Percentiles rank a stretch among this genome's conserved stretches.
These are phyloP conservation scores for Lasiosphaeria ovina DNA, from an alignment of 495 filamentous ascomycete genomes.

Conservation along the genomic window DNA sequence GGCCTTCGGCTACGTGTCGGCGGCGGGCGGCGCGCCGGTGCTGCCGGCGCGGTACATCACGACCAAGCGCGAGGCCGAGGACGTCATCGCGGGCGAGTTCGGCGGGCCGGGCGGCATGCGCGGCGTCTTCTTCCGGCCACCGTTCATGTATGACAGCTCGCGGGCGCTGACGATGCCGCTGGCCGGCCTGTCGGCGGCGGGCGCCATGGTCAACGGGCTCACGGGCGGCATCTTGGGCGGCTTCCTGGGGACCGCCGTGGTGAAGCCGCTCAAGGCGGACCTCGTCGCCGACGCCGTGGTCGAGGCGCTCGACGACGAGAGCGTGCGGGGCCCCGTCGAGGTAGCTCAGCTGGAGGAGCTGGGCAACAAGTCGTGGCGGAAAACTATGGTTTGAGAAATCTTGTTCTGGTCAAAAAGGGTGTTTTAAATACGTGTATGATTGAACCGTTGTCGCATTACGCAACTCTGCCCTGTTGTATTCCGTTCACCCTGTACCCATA, in stretches of 20 bases:
- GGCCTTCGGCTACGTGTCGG: constrained; percentile 83
- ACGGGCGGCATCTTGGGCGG: constrained; percentile 70
- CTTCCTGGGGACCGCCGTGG: constrained; percentile 74
- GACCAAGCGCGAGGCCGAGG: constrained; percentile 90
- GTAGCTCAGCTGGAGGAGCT: constrained; percentile 68
- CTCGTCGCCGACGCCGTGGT: constrained; percentile 80
- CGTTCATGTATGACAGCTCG: constrained; percentile 83
- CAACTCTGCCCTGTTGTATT: background rate
- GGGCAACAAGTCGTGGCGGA: constrained; percentile 75
- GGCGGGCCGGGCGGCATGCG: constrained; percentile 58
- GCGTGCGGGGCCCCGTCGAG: constrained; percentile 66
- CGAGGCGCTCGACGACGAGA: constrained; percentile 70
- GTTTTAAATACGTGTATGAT: background rate
- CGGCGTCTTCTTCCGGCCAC: constrained; percentile 77
- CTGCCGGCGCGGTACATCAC: constrained; percentile 83
- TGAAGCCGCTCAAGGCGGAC: constrained; percentile 85
- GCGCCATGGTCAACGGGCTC: constrained; percentile 67
- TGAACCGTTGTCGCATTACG: constrained; percentile 1
- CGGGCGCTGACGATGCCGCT: constrained; percentile 81
- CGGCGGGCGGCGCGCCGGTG: constrained; percentile 77
- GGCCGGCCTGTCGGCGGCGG: constrained; percentile 66
- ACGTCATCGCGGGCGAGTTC: constrained; percentile 66
- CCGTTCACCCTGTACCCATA: background rate
- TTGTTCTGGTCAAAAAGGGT: background rate
- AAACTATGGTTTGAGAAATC: constrained; percentile 64